Conservation (phyloP, 139 green algal genomes). For the Microglena sp. region DNA sequence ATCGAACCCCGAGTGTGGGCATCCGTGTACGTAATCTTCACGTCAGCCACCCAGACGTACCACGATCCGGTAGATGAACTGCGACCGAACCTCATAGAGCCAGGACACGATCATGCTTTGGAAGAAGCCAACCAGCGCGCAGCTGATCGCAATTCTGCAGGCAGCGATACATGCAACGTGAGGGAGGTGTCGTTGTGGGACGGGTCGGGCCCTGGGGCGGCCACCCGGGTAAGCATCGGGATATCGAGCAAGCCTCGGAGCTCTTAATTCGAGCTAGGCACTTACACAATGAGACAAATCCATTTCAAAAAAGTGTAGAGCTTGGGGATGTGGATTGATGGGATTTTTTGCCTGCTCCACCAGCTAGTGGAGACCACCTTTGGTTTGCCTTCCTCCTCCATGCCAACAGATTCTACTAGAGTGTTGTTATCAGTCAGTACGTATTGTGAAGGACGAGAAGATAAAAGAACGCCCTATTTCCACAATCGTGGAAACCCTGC, state of each 20-base stretch:
- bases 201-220: background rate
- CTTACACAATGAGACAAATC: slow-evolving; percentile 24
- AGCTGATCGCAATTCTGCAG: slow-evolving; percentile 17
- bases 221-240: background rate
- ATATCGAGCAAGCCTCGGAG: background rate
- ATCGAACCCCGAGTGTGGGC: too few relatives aligned
- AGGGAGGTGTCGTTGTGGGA: too few relatives aligned
- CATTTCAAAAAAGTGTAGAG: slow-evolving; percentile 30
- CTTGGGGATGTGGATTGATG: slow-evolving; percentile 10
- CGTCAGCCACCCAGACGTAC: slow-evolving; percentile 3
- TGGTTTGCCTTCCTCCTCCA: too few relatives aligned
- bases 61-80: slow-evolving; percentile 17
- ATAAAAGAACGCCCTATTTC: too few relatives aligned
- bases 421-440: too few relatives aligned
- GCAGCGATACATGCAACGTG: too few relatives aligned
- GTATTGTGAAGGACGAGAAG: too few relatives aligned
- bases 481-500: too few relatives aligned
- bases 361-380: too few relatives aligned
- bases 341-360: background rate
- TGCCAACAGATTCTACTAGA: too few relatives aligned
- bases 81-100: slow-evolving; percentile 28
- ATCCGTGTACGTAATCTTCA: too few relatives aligned
- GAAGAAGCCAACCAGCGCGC: slow-evolving; percentile 37
- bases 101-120: slow-evolving; percentile 44
- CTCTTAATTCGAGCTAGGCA: background rate